phyloP scores from a whole-genome alignment of 1,284 basidiomycete species.

The Nidula niveotomentosa region DNA sequence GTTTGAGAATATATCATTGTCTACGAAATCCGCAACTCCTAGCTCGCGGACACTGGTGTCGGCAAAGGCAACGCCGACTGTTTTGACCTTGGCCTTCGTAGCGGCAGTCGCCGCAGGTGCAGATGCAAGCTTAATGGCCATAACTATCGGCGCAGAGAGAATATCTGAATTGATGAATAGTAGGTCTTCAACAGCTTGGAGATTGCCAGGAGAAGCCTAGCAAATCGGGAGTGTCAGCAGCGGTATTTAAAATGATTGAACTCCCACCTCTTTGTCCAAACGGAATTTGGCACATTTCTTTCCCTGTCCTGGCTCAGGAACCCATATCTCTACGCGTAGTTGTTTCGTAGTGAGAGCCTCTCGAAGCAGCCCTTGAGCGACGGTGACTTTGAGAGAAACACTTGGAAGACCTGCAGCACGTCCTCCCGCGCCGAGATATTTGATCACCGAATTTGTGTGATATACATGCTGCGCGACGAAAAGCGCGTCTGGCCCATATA shows the following conservation, averaged over 20 bases:
- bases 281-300: constrained; percentile 76
- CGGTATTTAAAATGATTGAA: neutral
- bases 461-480: constrained; percentile 88
- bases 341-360: constrained; percentile 92
- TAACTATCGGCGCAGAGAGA: constrained; percentile 84
- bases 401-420: constrained; percentile 65
- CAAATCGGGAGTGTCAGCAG: neutral
- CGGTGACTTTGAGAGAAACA: constrained; percentile 76
- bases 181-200: constrained; percentile 92
- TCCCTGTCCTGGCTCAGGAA: constrained; percentile 68
- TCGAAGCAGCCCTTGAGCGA: constrained; percentile 87
- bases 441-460: constrained; percentile 84
- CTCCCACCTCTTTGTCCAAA: constrained; percentile 74
- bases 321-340: constrained; percentile 94
- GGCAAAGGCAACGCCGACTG: constrained; percentile 75
- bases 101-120: constrained; percentile 38
- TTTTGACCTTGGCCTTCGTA: constrained; percentile 55
- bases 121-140: constrained; percentile 82
- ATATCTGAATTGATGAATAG: constrained; percentile 88
- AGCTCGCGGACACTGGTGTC: constrained; percentile 75
- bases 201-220: constrained; percentile 94
- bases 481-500: constrained; percentile 87
- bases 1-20: constrained; percentile 96
- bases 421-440: constrained; percentile 71
- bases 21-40: constrained; percentile 86